phyloP scores from a whole-genome alignment of 2,329 filamentous ascomycete species.

The Calonectria hawksworthii region DNA sequence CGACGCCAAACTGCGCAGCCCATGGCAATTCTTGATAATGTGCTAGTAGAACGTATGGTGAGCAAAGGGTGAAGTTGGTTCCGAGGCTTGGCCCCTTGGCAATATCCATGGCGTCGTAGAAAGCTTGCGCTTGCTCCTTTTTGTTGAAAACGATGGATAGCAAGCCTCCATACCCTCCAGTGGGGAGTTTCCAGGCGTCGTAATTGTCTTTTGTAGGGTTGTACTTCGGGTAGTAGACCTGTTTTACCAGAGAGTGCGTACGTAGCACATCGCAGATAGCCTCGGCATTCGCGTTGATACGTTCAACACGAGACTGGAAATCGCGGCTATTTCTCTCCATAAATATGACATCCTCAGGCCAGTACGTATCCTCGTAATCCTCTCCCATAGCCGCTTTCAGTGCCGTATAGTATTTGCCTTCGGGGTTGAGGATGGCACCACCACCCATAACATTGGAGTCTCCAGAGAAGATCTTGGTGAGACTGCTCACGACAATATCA shows the following conservation, averaged over 20 bases:
- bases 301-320: constrained; percentile 84
- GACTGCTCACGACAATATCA: constrained; percentile 92
- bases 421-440: constrained; percentile 74
- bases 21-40: constrained; percentile 95
- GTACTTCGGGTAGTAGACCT: constrained; percentile 89
- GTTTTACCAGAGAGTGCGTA: constrained; percentile 74
- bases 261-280: constrained; percentile 81
- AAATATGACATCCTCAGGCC: constrained; percentile 94
- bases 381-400: constrained; percentile 76
- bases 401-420: constrained; percentile 76
- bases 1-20: constrained; percentile 86
- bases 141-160: constrained; percentile 86
- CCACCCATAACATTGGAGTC: constrained; percentile 99
- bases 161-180: constrained; percentile 90
- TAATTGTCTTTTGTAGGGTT: constrained; percentile 79
- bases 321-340: constrained; percentile 97
- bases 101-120: constrained; percentile 89
- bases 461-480: constrained; percentile 97
- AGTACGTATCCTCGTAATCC: constrained; percentile 90
- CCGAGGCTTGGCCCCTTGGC: constrained; percentile 95
- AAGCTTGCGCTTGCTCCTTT: constrained; percentile 78
- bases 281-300: constrained; percentile 89
- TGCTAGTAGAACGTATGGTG: constrained; percentile 90
- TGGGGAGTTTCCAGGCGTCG: constrained; percentile 80
- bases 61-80: constrained; percentile 95